Evolutionary conservation across 768 basidiomycete species (phyloP).

Genomic region (Amylocystis lapponica): DNA sequence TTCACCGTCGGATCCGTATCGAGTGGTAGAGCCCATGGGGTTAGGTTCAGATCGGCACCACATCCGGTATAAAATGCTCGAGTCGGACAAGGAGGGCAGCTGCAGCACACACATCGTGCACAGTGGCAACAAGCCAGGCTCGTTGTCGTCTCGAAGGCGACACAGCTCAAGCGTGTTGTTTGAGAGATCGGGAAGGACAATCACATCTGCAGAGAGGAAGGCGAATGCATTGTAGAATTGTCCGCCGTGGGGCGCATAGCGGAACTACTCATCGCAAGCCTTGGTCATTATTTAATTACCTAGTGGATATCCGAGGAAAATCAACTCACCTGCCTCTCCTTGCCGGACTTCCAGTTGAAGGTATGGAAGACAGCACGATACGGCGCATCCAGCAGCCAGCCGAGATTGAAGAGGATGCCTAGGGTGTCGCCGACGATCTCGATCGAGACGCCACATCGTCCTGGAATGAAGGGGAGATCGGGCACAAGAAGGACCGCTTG

Average conservation of each 20-base stretch:
- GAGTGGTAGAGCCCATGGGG: constrained; percentile 4
- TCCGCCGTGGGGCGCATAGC: neutral
- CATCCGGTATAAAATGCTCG: constrained; percentile 15
- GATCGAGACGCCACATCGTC: constrained; percentile 14
- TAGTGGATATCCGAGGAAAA: neutral
- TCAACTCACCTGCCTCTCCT: constrained; percentile 15
- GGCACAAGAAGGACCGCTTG: constrained; percentile 12
- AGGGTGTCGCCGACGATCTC: constrained; percentile 19
- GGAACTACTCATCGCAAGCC: neutral
- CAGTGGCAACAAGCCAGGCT: neutral
- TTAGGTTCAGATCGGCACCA: constrained; percentile 25
- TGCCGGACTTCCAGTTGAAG: constrained; percentile 25
- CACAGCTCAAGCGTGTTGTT: constrained; percentile 19
- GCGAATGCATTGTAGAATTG: constrained; percentile 19
- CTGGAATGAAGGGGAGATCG: constrained; percentile 8
- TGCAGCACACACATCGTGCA: constrained; percentile 11
- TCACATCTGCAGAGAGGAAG: constrained; percentile 18
- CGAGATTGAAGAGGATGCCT: constrained; percentile 16
- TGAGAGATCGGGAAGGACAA: constrained; percentile 21
- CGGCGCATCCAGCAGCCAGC: neutral
- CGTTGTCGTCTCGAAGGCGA: neutral
- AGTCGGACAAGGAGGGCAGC: constrained; percentile 16
- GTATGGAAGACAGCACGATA: constrained; percentile 10
- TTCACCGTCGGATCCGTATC: constrained; percentile 2
- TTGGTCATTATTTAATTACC: too few species aligned